Evolutionary conservation across 768 basidiomycete species (phyloP).

Genomic region (Termitomyces sp.): DNA sequence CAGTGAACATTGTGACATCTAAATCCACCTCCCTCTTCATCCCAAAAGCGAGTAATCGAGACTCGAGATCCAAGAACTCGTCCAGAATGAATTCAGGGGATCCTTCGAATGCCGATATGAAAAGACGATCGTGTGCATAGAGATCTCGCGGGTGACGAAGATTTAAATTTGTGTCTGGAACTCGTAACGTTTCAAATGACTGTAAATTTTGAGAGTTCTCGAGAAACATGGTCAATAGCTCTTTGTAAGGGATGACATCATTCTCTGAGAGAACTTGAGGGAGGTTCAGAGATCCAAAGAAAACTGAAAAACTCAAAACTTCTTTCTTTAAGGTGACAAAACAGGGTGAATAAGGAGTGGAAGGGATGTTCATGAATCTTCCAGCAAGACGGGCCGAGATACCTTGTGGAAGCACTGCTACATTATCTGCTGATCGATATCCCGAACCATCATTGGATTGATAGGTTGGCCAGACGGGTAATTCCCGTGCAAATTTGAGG

Average conservation of each 20-base stretch:
- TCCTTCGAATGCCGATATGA: slow-evolving; percentile 27
- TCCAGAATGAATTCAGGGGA: slow-evolving; percentile 25
- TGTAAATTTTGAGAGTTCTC: not conserved
- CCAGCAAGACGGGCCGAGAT: slow-evolving; percentile 4
- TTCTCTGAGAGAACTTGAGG: slow-evolving; percentile 1
- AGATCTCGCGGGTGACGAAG: slow-evolving; percentile 22
- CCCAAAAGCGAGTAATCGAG: slow-evolving; percentile 20
- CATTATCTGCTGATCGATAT: slow-evolving; percentile 10
- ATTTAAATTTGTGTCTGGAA: slow-evolving; percentile 25
- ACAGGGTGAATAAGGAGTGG: not conserved
- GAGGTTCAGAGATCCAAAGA: slow-evolving; percentile 5
- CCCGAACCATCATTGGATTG: slow-evolving; percentile 7
- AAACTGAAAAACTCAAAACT: not conserved
- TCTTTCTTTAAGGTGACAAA: not conserved
- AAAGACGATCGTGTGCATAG: slow-evolving; percentile 29
- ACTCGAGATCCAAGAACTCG: slow-evolving; percentile 23
- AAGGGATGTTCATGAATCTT: slow-evolving; percentile 2
- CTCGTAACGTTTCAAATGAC: slow-evolving; percentile 14
- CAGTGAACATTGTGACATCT: slow-evolving; percentile 27
- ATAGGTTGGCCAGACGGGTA: slow-evolving; percentile 28
- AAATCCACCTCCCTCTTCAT: slow-evolving; percentile 23
- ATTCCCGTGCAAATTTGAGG: slow-evolving; percentile 15
- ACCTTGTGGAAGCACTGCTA: slow-evolving; percentile 17
- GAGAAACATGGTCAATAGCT: not conserved
- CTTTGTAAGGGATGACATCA: not conserved